Percentiles rank a stretch among this genome's conserved stretches.
phyloP scores from a whole-genome alignment of 139 green algal species.

The Micromonas commoda region DNA sequence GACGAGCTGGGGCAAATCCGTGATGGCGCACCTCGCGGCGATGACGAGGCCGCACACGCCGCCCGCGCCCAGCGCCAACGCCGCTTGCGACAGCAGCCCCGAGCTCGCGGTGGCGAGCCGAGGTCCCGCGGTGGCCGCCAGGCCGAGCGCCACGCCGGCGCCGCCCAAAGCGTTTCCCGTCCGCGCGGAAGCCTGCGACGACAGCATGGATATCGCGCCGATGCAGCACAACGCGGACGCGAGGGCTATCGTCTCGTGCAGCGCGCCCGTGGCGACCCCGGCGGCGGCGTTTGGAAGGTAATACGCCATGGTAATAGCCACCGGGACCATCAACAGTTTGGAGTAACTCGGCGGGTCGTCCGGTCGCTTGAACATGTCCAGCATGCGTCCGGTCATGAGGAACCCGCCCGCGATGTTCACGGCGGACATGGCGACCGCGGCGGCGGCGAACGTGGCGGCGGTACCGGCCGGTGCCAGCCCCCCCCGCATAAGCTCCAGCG shows the following conservation, averaged over 20 bases:
- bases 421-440: constrained; percentile 18
- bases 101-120: constrained; percentile 17
- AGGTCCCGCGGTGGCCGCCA: constrained; percentile 49
- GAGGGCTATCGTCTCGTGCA: constrained; percentile 34
- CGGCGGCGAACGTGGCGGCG: constrained; percentile 24
- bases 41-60: constrained; percentile 44
- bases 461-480: not conserved
- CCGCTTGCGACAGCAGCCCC: constrained; percentile 12
- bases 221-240: constrained; percentile 66
- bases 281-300: not conserved
- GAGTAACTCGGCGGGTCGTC: constrained; percentile 41
- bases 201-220: constrained; percentile 71
- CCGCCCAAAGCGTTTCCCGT: constrained; percentile 73
- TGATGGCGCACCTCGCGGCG: constrained; percentile 44
- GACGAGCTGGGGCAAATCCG: constrained; percentile 60
- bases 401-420: constrained; percentile 41
- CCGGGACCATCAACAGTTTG: not conserved
- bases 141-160: constrained; percentile 61
- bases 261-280: not conserved
- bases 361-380: constrained; percentile 87
- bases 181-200: constrained; percentile 65
- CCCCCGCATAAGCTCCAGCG: constrained; percentile 48
- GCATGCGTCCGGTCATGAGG: constrained; percentile 54
- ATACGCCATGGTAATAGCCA: not conserved
- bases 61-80: constrained; percentile 40